Evolutionary conservation across 2,329 filamentous ascomycete genomes (phyloP).

Genomic region (Domatiomyces globalis): DNA sequence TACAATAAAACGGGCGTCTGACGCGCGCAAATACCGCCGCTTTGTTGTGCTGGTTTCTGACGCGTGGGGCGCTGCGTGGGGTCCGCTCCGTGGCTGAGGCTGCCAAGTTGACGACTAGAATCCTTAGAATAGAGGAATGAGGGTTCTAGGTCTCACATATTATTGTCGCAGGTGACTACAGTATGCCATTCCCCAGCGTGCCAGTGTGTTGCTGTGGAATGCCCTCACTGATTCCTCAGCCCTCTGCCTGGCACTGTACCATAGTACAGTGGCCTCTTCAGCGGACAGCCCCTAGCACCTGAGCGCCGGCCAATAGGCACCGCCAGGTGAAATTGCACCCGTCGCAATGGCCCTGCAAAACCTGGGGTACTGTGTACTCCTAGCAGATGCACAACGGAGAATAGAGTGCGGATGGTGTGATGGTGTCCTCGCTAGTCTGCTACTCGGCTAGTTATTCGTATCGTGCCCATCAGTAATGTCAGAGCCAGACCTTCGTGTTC

Average conservation of each 20-base stretch:
- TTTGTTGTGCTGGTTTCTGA: neutral
- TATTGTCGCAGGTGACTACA: neutral
- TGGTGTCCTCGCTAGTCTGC: neutral
- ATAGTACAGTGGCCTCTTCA: neutral
- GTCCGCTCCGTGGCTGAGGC: neutral
- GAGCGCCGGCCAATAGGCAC: neutral
- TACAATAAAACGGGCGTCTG: neutral
- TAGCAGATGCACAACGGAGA: neutral
- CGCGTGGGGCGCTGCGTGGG: neutral
- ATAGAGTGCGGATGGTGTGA: neutral
- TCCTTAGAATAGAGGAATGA: neutral
- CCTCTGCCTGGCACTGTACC: neutral
- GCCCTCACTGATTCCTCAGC: neutral
- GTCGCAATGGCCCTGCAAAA: neutral
- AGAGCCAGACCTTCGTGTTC: neutral
- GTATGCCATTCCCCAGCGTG: too few relatives aligned
- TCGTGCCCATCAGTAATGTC: neutral
- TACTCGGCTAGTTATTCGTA: neutral
- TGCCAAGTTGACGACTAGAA: constrained; percentile 24
- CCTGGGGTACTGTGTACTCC: neutral
- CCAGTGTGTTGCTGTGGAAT: too few relatives aligned
- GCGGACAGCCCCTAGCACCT: neutral
- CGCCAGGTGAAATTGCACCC: neutral
- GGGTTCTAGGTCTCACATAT: neutral
- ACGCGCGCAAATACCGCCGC: neutral